Conservation (phyloP, 139 green algal species). For the Picochlorum sp. region DNA sequence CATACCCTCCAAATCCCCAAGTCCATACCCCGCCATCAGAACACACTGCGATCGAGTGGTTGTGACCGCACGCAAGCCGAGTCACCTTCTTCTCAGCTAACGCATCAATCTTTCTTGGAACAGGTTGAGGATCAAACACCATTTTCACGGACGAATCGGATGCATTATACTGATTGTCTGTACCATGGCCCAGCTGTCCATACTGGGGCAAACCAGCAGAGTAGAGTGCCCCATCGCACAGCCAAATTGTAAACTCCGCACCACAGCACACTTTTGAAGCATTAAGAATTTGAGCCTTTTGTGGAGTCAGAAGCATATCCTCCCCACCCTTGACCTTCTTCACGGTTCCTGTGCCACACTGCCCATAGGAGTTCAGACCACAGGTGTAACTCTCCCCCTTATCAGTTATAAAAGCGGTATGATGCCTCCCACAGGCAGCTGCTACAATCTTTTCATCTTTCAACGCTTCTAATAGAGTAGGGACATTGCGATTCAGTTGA, state of each 20-base stretch:
- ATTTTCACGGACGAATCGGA: conserved; percentile 76
- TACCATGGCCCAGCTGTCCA: conserved; percentile 85
- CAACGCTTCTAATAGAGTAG: neutral
- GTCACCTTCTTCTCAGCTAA: conserved; percentile 46
- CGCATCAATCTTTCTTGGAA: conserved; percentile 46
- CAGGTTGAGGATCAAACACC: conserved; percentile 73
- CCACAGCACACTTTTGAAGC: conserved; percentile 58
- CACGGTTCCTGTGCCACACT: conserved; percentile 57
- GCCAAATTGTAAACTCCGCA: conserved; percentile 85
- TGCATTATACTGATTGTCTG: conserved; percentile 79
- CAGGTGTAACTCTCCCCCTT: conserved; percentile 59
- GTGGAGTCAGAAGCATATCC: conserved; percentile 15
- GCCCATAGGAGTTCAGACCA: conserved; percentile 74
- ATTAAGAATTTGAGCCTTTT: conserved; percentile 39
- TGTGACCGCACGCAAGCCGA: conserved; percentile 61
- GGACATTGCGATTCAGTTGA: conserved; percentile 54
- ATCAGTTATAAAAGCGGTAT: conserved; percentile 54
- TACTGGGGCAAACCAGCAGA: conserved; percentile 52
- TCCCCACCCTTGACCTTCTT: conserved; percentile 42
- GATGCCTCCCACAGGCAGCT: conserved; percentile 47
- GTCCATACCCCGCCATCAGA: conserved; percentile 33
- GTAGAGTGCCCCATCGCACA: conserved; percentile 28
- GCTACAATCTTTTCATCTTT: conserved; percentile 9
- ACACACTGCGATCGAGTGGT: conserved; percentile 59
- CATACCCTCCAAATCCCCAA: conserved; percentile 63